phyloP scores from a whole-genome alignment of 2,329 filamentous ascomycete genomes.

The Curvularia spicifera region DNA sequence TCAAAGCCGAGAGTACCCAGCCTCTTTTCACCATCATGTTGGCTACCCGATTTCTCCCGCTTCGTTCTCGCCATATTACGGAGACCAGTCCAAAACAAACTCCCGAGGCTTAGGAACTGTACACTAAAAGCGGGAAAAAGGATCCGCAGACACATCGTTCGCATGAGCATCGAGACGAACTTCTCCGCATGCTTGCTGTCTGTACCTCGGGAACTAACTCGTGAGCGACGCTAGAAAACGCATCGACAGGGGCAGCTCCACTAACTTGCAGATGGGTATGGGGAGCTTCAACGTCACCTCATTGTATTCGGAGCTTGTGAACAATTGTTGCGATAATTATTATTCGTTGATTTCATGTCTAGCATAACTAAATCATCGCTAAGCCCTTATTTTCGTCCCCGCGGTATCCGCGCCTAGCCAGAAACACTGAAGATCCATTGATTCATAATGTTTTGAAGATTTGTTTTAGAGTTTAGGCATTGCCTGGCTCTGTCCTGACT shows the following conservation, averaged over 20 bases:
- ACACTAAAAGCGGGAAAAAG: slow-evolving; percentile 8
- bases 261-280: slow-evolving; percentile 16
- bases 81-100: background rate
- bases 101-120: background rate
- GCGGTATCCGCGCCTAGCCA: slow-evolving; percentile 16
- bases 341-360: slow-evolving; percentile 41
- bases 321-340: slow-evolving; percentile 27
- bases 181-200: slow-evolving; percentile 12
- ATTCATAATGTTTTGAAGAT: slow-evolving; percentile 14
- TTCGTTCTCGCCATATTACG: slow-evolving; percentile 6
- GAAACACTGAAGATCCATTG: slow-evolving; percentile 8
- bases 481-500: slow-evolving; percentile 48
- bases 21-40: background rate
- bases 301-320: background rate
- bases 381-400: slow-evolving; percentile 26
- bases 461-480: slow-evolving; percentile 42
- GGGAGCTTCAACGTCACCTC: slow-evolving; percentile 21
- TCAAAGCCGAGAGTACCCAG: slow-evolving; percentile 12
- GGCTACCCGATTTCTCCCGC: slow-evolving; percentile 12
- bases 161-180: slow-evolving; percentile 3
- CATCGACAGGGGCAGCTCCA: slow-evolving; percentile 30
- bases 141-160: slow-evolving; percentile 8
- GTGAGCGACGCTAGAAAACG: slow-evolving; percentile 29
- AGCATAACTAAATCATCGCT: slow-evolving; percentile 29
- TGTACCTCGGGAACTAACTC: slow-evolving; percentile 29